Base-by-base conservation (phyloP, 2,329 filamentous ascomycete species). In the Blastomyces silverae region DNA sequence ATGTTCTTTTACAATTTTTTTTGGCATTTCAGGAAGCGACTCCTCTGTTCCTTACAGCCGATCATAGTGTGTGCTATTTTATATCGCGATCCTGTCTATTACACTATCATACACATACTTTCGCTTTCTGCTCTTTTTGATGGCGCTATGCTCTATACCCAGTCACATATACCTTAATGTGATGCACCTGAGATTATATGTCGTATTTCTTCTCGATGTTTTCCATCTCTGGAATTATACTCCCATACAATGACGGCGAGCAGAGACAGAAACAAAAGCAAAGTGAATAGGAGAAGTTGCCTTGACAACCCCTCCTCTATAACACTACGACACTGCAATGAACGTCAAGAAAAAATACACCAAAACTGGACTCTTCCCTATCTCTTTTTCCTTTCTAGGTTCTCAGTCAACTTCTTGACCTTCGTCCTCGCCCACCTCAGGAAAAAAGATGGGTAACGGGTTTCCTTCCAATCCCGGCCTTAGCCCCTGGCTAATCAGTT, bases 401-500 rank as follows among this genome's bases (percentile, higher is more conserved):
- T 28, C 39, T 17, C 22, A 28, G 10, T 15, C 46, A 48, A 34
- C 22, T 28, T 53, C 20, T 37, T 37, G 1, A 42, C 48, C 20
- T 42, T 11, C 13, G 25, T 15, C 20, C 42, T 37, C 5, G 20
- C 25, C 5, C 31, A 15, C n/a, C 20, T 22, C n/a, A 37, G 4
- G 31, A 22, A 48, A 44, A 17, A 62, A 25, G 2, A 55, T 62
- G 60, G 46, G 6, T 28, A 25, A 42, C 37, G 13, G 37, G 20
- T 20, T 20, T 8, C 57, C 31, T 64, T 25, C 13, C n/a, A 34
- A 61, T 2, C 56, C 20, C 17, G 20, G 10, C 2, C 56, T 56
- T n/a, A 64, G 63, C 34, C 63, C 63, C 13, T 61, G 63, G 63
- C 44, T 64, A 7, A 64, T 64, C 44, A 61, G 17, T 25, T 61